Evolutionary conservation across 2,329 filamentous ascomycete genomes (phyloP).

Genomic region (Biscogniauxia mediterranea): DNA sequence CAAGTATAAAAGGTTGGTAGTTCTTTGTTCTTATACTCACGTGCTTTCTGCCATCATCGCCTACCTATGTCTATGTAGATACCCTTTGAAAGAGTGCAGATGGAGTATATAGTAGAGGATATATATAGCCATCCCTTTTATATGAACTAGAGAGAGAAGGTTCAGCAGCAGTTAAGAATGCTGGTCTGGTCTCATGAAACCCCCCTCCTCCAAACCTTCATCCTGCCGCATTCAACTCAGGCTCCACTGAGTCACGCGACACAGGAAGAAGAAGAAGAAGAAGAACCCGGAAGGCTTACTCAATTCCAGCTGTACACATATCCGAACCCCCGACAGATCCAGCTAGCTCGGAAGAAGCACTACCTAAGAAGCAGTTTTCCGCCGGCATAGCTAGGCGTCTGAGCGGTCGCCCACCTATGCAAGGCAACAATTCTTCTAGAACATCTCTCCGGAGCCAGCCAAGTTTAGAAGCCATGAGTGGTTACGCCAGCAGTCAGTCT

Average conservation of each 20-base stretch:
- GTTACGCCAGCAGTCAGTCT: slow-evolving; percentile 25
- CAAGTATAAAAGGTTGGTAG: slow-evolving; percentile 29
- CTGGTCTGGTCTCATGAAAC: not conserved
- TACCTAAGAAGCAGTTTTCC: slow-evolving; percentile 44
- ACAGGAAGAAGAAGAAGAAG: not conserved
- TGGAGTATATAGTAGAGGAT: too few species aligned
- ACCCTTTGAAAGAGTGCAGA: too few species aligned
- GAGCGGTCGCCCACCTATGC: slow-evolving; percentile 40
- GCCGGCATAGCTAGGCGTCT: slow-evolving; percentile 43
- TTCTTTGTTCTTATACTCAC: slow-evolving; percentile 4
- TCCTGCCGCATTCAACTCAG: not conserved
- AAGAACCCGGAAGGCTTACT: slow-evolving; percentile 19
- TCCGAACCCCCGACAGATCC: slow-evolving; percentile 46
- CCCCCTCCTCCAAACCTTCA: not conserved
- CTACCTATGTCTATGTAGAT: too few species aligned
- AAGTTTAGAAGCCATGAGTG: slow-evolving; percentile 34
- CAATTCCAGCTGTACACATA: slow-evolving; percentile 53
- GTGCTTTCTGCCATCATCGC: not conserved
- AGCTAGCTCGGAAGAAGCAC: slow-evolving; percentile 34
- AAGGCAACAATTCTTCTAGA: slow-evolving; percentile 41
- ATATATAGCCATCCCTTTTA: too few species aligned
- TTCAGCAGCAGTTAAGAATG: not conserved
- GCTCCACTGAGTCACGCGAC: slow-evolving; percentile 1
- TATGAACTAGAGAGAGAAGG: too few species aligned
- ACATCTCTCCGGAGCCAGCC: slow-evolving; percentile 42